phyloP scores from a whole-genome alignment of 257 asterid genomes.

The Marsdenia floribunda region DNA sequence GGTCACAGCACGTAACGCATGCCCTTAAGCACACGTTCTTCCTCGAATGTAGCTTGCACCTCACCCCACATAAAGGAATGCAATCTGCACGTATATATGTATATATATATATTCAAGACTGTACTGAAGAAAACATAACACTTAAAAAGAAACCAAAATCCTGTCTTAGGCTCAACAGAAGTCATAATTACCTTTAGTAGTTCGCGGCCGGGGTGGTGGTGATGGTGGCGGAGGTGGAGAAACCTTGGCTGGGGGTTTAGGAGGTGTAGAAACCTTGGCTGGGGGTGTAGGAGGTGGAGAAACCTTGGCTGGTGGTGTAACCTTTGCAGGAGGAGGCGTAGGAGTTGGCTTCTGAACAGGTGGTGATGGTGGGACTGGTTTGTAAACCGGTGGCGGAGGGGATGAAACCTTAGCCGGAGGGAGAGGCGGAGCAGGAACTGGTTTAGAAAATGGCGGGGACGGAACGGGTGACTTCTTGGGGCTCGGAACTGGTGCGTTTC shows the following conservation, averaged over 20 bases:
- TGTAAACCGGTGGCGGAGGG: constrained; percentile 11
- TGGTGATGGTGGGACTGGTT: constrained; percentile 13
- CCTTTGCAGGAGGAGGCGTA: constrained; percentile 17
- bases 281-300: constrained; percentile 12
- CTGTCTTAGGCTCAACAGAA: no score
- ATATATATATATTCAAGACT: no score
- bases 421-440: neutral
- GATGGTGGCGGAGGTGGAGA: constrained; percentile 18
- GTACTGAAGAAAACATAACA: neutral
- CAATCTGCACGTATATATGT: constrained; percentile 41
- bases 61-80: constrained; percentile 41
- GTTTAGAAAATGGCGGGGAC: constrained; percentile 5
- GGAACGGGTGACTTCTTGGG: constrained; percentile 3
- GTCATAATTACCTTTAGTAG: constrained; percentile 17
- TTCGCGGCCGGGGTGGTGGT: constrained; percentile 17
- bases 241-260: constrained; percentile 8
- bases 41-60: constrained; percentile 57
- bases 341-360: constrained; percentile 19
- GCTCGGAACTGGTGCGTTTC: neutral
- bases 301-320: constrained; percentile 5
- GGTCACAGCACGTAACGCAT: constrained; percentile 61
- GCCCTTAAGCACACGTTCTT: constrained; percentile 59
- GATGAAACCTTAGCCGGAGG: constrained; percentile 16
- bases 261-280: constrained; percentile 14
- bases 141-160: neutral